Conservation (phyloP, 768 basidiomycete species). For the Cubamyces lactineus region DNA sequence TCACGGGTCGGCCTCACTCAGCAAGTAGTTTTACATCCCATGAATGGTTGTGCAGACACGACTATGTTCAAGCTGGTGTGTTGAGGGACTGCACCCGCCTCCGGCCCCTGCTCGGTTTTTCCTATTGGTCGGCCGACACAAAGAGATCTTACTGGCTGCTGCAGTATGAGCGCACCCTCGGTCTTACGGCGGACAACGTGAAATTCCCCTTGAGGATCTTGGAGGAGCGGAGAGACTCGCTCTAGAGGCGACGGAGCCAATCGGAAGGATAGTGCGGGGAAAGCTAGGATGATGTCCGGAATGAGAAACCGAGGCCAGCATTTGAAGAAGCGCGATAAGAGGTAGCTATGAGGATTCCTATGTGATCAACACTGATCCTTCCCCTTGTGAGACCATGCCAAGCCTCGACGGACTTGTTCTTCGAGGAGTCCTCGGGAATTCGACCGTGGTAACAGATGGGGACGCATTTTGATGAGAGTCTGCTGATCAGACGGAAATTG, state of each 20-base stretch:
- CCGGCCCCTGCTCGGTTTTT: too few species aligned
- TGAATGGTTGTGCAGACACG: background rate
- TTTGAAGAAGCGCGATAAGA: background rate
- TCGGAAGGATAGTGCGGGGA: slow-evolving; percentile 6
- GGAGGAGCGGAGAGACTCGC: slow-evolving; percentile 1
- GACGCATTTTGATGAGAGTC: too few species aligned
- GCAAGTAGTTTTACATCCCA: background rate
- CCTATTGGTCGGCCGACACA: too few species aligned
- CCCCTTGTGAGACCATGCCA: background rate
- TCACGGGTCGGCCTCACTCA: background rate
- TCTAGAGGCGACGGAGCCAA: background rate
- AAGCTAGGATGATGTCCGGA: slow-evolving; percentile 12
- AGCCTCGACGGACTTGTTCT: background rate
- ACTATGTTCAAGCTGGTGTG: too few species aligned
- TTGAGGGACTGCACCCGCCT: too few species aligned
- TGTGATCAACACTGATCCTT: background rate
- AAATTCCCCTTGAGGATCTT: too few species aligned
- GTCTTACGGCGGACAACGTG: too few species aligned
- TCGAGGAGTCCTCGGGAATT: slow-evolving; percentile 8
- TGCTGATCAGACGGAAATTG: too few species aligned
- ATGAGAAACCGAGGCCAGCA: too few species aligned
- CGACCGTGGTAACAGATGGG: background rate
- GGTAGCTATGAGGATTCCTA: background rate
- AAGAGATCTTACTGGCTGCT: too few species aligned
- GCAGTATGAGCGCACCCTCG: too few species aligned